Base-by-base conservation (phyloP, 1,139 yeast genomes). In the Suhomyces bribrorum region DNA sequence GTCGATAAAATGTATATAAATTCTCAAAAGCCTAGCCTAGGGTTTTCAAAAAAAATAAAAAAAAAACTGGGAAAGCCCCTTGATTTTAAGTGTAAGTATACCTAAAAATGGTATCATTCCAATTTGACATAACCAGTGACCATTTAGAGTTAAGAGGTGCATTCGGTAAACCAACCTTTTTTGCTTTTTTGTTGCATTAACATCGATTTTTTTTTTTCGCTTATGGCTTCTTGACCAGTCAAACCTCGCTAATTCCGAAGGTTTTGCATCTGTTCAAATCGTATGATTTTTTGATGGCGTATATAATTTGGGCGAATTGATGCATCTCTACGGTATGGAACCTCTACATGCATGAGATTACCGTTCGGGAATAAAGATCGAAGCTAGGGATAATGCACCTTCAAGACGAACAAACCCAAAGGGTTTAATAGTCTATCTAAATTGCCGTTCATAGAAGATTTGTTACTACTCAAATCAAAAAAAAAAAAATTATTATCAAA, bases 221-320 rank as follows among this genome's bases (percentile, higher is more conserved):
- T 20, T 20, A n/a, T 20, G 23, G 23, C 11, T 20, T 20, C 23
- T 20, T 20, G 11, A 20, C 23, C 6, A 20, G 23, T 20, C 23
- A 20, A 20, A 8, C 11, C 8, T 20, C 23, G 23, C 9, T 29
- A 16, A 32, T 12, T 13, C 16, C 29, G 17, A 14, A 5, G 15
- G 4, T 8, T 2, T 12, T 8, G 26, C 11, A 14, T 11, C 25
- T 27, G 29, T 29, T 29, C 31, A 29, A 13, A 38, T 38, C 42
- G 36, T 38, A 38, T 32, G 42, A 38, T 38, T 35, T 14, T 29
- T 23, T 17, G 24, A n/a, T 17, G 32, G 18, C 15, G 39, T 34
- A 36, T 27, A 28, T 20, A 26, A 17, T 25, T 17, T 29, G 16
- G 32, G 36, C 23, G 31, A 17, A 14, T 17, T 31, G 31, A 27